A percentile compares a stretch with the other conserved stretches of the same genome.
These are phyloP conservation scores for Xerocomus spinulosus DNA, from an alignment of 768 basidiomycete species.

Conservation along the genomic window DNA sequence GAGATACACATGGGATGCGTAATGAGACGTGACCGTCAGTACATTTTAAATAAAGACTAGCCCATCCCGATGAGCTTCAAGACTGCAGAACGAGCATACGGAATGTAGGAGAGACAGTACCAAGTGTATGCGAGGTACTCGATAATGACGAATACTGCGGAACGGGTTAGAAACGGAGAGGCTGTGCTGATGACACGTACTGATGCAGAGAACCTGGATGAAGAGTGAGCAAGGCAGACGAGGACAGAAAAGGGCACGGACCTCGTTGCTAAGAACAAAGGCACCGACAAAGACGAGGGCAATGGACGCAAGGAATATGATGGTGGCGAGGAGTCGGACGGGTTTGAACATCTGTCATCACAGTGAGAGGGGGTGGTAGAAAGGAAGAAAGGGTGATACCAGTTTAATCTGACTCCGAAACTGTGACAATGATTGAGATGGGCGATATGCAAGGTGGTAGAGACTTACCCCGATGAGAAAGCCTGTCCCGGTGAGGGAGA, in stretches of 20 bases:
- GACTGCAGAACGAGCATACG: constrained; percentile 78
- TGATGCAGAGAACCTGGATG: constrained; percentile 58
- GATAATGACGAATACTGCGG: constrained; percentile 80
- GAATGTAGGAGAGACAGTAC: constrained; percentile 87
- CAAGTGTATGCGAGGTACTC: constrained; percentile 90
- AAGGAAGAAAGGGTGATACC: constrained; percentile 36
- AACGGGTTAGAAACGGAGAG: background rate
- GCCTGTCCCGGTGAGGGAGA: constrained; percentile 83
- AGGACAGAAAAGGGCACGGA: constrained; percentile 32
- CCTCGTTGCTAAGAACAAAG: constrained; percentile 68
- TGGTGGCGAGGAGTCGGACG: constrained; percentile 75
- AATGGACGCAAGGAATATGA: constrained; percentile 75
- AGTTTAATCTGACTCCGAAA: constrained; percentile 79
- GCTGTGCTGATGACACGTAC: constrained; percentile 32
- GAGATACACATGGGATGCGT: background rate
- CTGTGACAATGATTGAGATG: constrained; percentile 33
- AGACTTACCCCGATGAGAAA: constrained; percentile 82
- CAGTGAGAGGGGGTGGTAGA: background rate
- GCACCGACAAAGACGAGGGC: constrained; percentile 82
- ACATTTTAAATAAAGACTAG: constrained; percentile 7
- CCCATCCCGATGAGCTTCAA: constrained; percentile 55
- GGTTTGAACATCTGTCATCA: constrained; percentile 86
- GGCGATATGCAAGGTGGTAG: background rate
- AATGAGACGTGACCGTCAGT: constrained; percentile 2
- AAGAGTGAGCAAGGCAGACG: background rate